These are phyloP conservation scores for Plectosphaerella cucumerina DNA, from an alignment of 2,329 filamentous ascomycete genomes.

Conservation along the genomic window DNA sequence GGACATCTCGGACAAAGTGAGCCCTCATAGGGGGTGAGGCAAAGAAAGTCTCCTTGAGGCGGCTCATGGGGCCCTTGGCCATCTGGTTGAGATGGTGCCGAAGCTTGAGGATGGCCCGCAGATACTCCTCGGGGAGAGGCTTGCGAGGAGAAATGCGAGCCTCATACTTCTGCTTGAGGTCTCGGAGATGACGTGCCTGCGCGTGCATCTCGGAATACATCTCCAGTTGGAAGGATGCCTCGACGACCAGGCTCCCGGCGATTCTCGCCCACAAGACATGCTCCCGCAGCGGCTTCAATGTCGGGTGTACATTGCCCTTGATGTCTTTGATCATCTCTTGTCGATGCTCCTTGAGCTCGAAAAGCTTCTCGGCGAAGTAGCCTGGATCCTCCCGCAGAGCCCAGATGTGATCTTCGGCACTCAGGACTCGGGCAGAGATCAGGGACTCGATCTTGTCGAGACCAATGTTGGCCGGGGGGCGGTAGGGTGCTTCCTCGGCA, in stretches of 20 bases:
- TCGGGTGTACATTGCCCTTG: constrained; percentile 22
- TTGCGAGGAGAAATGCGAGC: constrained; percentile 22
- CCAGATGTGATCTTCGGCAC: constrained; percentile 50
- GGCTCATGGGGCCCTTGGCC: constrained; percentile 23
- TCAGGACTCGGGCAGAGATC: constrained; percentile 31
- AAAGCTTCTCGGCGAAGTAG: constrained; percentile 45
- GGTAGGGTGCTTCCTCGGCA: constrained; percentile 48
- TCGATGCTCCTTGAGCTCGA: constrained; percentile 41
- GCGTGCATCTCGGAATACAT: constrained; percentile 31
- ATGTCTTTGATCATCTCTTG: constrained; percentile 36
- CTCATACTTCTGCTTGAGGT: constrained; percentile 19
- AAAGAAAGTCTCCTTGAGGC: constrained; percentile 17
- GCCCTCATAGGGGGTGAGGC: constrained; percentile 36
- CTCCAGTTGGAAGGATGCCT: constrained; percentile 29
- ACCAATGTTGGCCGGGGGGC: constrained; percentile 40
- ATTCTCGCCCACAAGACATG: constrained; percentile 29
- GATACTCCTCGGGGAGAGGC: constrained; percentile 33
- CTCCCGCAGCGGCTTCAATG: constrained; percentile 8
- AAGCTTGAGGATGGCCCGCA: constrained; percentile 34
- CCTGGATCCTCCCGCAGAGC: constrained; percentile 53
- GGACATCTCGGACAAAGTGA: constrained; percentile 21
- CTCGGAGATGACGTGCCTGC: constrained; percentile 19
- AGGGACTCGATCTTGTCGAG: constrained; percentile 37
- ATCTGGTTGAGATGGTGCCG: constrained; percentile 26
- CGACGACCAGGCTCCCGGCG: constrained; percentile 23